Base-by-base conservation (phyloP, 441 rosid genomes). In the Euphorbia celastroides region DNA sequence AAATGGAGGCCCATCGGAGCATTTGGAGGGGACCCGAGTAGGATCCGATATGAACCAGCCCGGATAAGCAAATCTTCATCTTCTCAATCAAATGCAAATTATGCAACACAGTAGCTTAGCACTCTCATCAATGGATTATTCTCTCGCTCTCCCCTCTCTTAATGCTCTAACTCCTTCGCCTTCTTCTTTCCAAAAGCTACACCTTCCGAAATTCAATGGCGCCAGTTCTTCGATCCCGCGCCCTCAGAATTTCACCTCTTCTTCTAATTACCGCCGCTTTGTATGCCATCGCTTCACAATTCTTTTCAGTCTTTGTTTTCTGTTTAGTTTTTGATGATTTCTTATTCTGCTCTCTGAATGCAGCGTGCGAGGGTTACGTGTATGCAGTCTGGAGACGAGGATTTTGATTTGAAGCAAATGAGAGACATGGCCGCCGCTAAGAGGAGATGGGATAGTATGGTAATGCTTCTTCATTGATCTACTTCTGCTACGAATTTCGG, bases 361-460 rank as follows among this genome's bases (percentile, higher is more conserved):
- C 26, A 32, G 89, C 60, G 67, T 64, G 56, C 70, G 72, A 65
- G 83, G 64, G 79, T 71, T 67, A 52, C 85, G 56, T 76, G 74
- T 68, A 79, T 87, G 87, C 86, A 82, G 79, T 84, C 87, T 57
- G 89, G 66, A 57, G 83, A 73, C 54, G 95, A 89, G 75, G 96
- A 90, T 72, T 78, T 70, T 74, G 95, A 88, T 68, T 63, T 90
- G 77, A 89, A 85, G 90, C 97, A 90, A 81, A 79, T 89, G 87
- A 87, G 85, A 77, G 96, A 89, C 74, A 80, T 89, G 90, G 89
- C 97, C 66, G 90, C 96, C 72, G 95, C 97, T 19, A 86, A 83
- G 84, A 90, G 87, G 81, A 86, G 93, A 85, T 90, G 97, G 97
- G 97, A 93, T 68, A 82, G 83, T 72, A 69, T 90, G 97, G 98